phyloP scores from a whole-genome alignment of 805 yeast species.

The Metahyphopichia silvanorum region DNA sequence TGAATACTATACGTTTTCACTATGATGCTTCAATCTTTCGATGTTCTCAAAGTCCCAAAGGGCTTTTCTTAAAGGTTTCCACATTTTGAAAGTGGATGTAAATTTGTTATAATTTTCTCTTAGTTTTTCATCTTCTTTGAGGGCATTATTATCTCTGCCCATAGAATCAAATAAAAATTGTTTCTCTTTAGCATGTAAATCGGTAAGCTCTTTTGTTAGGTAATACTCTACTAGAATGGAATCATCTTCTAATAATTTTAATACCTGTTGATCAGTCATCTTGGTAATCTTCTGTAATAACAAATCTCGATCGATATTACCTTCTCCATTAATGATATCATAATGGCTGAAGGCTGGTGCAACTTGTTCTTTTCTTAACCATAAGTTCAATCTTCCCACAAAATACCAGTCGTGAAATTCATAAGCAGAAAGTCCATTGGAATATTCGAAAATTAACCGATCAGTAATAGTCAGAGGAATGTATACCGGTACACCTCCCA shows the following conservation, averaged over 20 bases:
- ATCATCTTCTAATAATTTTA: constrained; percentile 13
- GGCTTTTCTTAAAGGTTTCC: constrained; percentile 16
- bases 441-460: constrained; percentile 15
- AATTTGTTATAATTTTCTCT: constrained; percentile 12
- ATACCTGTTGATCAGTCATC: constrained; percentile 13
- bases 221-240: constrained; percentile 17
- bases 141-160: constrained; percentile 11
- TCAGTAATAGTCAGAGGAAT: constrained; percentile 8
- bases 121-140: constrained; percentile 3
- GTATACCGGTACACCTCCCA: constrained; percentile 45
- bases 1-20: constrained; percentile 3
- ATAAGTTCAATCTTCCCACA: constrained; percentile 11
- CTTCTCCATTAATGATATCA: constrained; percentile 8
- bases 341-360: constrained; percentile 6
- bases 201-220: constrained; percentile 16
- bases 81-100: constrained; percentile 12
- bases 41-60: constrained; percentile 17
- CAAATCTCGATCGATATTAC: constrained; percentile 7
- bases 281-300: constrained; percentile 4
- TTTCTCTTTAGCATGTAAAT: constrained; percentile 15
- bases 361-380: constrained; percentile 11
- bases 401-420: constrained; percentile 15
- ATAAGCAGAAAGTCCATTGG: constrained; percentile 12
- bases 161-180: constrained; percentile 13
- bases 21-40: constrained; percentile 9